Evolutionary conservation across 192 early-diverging fungal species (phyloP).

Genomic region (Umbelopsis isabellina): DNA sequence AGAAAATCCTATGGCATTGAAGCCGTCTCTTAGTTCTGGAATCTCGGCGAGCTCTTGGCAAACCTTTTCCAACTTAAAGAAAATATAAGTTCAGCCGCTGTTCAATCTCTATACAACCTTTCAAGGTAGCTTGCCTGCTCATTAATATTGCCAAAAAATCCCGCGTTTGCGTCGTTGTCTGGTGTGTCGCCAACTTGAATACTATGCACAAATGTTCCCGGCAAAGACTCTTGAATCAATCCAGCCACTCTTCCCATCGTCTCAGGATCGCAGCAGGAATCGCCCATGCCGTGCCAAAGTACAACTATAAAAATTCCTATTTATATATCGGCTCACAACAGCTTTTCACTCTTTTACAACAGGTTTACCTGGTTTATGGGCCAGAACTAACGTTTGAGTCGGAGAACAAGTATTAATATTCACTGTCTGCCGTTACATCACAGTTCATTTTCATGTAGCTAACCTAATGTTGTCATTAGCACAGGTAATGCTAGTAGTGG

Average conservation of each 20-base stretch:
- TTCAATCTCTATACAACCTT: not conserved
- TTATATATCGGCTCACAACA: not conserved
- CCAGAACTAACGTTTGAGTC: conserved; percentile 13
- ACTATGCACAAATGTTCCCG: conserved; percentile 78
- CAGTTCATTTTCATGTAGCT: not conserved
- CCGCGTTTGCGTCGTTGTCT: conserved; percentile 73
- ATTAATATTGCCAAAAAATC: conserved; percentile 89
- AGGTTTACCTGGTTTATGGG: conserved; percentile 25
- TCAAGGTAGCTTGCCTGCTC: conserved; percentile 56
- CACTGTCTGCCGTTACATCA: not conserved
- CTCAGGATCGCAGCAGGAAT: conserved; percentile 75
- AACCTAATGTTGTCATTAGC: not conserved
- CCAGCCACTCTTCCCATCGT: conserved; percentile 40
- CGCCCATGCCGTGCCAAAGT: conserved; percentile 92
- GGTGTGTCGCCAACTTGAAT: conserved; percentile 69
- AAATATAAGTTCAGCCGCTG: not conserved
- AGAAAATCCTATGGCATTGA: conserved; percentile 94
- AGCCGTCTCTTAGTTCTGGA: conserved; percentile 68
- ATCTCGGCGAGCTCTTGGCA: conserved; percentile 68
- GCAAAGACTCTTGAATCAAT: conserved; percentile 44
- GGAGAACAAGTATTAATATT: not conserved
- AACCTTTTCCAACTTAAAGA: conserved; percentile 68
- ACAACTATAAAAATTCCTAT: conserved; percentile 53
- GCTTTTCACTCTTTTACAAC: not conserved
- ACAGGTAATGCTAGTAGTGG: not conserved